phyloP scores from a whole-genome alignment of 441 rosid species.

The Oxalis stricta region DNA sequence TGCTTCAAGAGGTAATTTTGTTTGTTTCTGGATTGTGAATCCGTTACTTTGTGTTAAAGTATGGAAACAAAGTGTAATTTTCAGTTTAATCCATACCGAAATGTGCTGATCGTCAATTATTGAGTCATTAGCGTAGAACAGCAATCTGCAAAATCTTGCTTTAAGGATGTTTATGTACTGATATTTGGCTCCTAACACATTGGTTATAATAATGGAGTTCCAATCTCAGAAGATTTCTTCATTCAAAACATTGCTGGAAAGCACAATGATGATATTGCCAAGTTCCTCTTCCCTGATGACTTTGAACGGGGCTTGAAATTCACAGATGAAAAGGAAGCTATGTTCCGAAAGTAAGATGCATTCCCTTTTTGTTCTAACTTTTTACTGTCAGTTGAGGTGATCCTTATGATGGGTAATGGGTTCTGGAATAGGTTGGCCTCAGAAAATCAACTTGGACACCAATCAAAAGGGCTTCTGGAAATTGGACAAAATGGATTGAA shows the following conservation, averaged over 20 bases:
- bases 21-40: neutral
- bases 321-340: slow-evolving; percentile 64
- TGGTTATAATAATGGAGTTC: slow-evolving; percentile 73
- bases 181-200: slow-evolving; percentile 31
- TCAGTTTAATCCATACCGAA: no score
- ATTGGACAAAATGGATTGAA: slow-evolving; percentile 76
- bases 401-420: neutral
- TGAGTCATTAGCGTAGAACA: no score
- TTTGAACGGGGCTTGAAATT: slow-evolving; percentile 45
- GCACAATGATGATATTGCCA: slow-evolving; percentile 68
- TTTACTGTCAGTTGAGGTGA: neutral
- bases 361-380: neutral
- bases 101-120: no score
- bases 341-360: slow-evolving; percentile 53
- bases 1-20: slow-evolving; percentile 64
- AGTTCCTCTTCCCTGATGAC: slow-evolving; percentile 56
- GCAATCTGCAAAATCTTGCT: neutral
- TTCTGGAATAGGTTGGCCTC: slow-evolving; percentile 63
- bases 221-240: slow-evolving; percentile 65
- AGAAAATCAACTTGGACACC: slow-evolving; percentile 41
- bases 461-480: slow-evolving; percentile 53
- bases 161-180: slow-evolving; percentile 2
- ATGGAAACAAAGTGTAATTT: no score
- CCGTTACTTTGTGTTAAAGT: neutral
- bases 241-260: slow-evolving; percentile 57